These are phyloP conservation scores for Cyathus striatus DNA, from an alignment of 768 basidiomycete genomes.

Conservation along the genomic window DNA sequence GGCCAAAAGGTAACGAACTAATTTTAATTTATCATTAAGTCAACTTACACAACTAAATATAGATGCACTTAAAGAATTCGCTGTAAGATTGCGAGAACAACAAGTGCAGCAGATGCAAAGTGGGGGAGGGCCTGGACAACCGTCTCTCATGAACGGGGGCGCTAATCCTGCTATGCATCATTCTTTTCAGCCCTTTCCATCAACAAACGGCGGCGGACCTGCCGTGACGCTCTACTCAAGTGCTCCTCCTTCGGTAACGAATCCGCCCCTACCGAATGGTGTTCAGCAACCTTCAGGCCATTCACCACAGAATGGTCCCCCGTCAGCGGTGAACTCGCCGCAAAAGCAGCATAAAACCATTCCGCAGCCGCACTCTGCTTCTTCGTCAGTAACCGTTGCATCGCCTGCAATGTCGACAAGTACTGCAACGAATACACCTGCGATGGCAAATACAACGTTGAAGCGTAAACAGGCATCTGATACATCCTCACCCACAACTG, in stretches of 20 bases:
- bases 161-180: too few species aligned
- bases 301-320: slow-evolving; percentile 47
- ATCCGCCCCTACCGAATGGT: slow-evolving; percentile 32
- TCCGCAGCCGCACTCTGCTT: slow-evolving; percentile 21
- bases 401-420: slow-evolving; percentile 25
- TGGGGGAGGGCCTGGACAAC: too few species aligned
- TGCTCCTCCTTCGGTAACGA: slow-evolving; percentile 40
- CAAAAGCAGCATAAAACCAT: slow-evolving; percentile 63
- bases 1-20: slow-evolving; percentile 70
- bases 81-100: slow-evolving; percentile 31
- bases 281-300: slow-evolving; percentile 24
- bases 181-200: slow-evolving; percentile 13
- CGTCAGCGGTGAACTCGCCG: slow-evolving; percentile 49
- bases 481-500: slow-evolving; percentile 46
- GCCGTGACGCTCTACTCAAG: slow-evolving; percentile 46
- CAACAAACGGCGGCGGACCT: slow-evolving; percentile 6
- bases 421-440: slow-evolving; percentile 44
- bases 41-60: too few species aligned
- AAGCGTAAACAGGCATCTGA: slow-evolving; percentile 50
- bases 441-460: slow-evolving; percentile 41
- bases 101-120: too few species aligned
- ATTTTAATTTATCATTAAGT: too few species aligned
- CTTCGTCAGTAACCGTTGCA: slow-evolving; percentile 17
- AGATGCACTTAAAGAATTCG: slow-evolving; percentile 36
- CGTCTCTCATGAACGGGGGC: slow-evolving; percentile 12